Conservation (phyloP, 1,284 basidiomycete genomes). For the Omphalotus olearius region DNA sequence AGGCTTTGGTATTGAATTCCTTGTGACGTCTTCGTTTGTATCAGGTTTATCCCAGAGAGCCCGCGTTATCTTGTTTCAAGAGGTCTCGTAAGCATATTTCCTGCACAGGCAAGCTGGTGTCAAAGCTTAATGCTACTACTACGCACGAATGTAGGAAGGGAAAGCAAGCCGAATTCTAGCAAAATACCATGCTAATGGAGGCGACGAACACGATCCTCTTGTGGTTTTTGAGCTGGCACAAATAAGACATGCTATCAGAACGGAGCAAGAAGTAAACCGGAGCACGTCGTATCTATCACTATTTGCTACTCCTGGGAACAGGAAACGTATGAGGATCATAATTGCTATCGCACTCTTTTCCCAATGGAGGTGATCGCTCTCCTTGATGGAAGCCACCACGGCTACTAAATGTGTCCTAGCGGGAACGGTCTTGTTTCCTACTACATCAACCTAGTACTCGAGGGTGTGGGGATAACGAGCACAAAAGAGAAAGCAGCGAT, state of each 20-base stretch:
- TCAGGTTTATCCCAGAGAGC: slow-evolving; percentile 64
- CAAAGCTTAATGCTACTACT: neutral
- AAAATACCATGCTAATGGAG: slow-evolving; percentile 60
- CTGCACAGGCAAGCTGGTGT: neutral
- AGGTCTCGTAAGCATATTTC: slow-evolving; percentile 39
- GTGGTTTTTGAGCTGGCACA: slow-evolving; percentile 59
- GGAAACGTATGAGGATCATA: slow-evolving; percentile 53
- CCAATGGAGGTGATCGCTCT: slow-evolving; percentile 55
- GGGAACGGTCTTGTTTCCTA: slow-evolving; percentile 66
- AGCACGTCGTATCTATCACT: slow-evolving; percentile 46
- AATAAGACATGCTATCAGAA: slow-evolving; percentile 57
- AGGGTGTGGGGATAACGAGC: slow-evolving; percentile 51
- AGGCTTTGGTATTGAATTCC: neutral
- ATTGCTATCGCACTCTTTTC: slow-evolving; percentile 58
- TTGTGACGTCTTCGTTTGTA: slow-evolving; percentile 5
- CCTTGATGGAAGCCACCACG: neutral
- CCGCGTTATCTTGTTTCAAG: slow-evolving; percentile 64
- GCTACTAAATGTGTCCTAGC: slow-evolving; percentile 23
- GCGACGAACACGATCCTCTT: slow-evolving; percentile 47
- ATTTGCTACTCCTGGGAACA: slow-evolving; percentile 54
- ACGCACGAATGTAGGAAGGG: slow-evolving; percentile 35
- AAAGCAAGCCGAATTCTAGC: slow-evolving; percentile 49
- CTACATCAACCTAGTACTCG: slow-evolving; percentile 61
- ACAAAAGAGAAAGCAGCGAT: slow-evolving; percentile 54
- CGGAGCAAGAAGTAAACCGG: slow-evolving; percentile 48